Conservation (phyloP, 345 rosid species). For the Aquilaria yunnanensis region DNA sequence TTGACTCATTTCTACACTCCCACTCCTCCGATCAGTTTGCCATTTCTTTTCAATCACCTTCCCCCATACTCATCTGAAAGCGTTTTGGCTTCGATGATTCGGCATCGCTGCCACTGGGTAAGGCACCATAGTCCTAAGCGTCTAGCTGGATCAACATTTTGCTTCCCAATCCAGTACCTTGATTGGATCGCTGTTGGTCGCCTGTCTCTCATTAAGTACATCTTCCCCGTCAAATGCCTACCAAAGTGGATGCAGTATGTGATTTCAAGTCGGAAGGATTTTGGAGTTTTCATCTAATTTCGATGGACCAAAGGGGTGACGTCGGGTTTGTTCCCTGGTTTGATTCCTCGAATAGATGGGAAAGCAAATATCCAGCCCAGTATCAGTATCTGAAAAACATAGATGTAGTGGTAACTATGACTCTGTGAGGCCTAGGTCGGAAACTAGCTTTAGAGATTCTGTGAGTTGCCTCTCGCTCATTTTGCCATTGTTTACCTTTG, state of each 20-base stretch:
- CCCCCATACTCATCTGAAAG: slow-evolving; percentile 75
- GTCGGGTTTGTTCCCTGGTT: too few species aligned
- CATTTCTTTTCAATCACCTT: slow-evolving; percentile 89
- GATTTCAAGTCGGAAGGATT: slow-evolving; percentile 45
- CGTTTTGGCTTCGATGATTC: slow-evolving; percentile 74
- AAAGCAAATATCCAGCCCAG: too few species aligned
- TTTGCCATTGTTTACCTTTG: too few species aligned
- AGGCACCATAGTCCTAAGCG: slow-evolving; percentile 12
- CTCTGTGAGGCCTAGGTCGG: too few species aligned
- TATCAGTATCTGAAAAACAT: too few species aligned
- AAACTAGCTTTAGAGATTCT: too few species aligned
- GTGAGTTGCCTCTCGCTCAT: too few species aligned
- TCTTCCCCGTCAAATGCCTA: slow-evolving; percentile 73
- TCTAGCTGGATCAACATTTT: slow-evolving; percentile 58
- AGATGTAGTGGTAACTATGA: too few species aligned
- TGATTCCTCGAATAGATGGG: too few species aligned
- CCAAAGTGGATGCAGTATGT: slow-evolving; percentile 68
- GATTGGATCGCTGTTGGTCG: slow-evolving; percentile 60
- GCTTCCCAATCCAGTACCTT: slow-evolving; percentile 32
- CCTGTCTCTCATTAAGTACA: slow-evolving; percentile 61
- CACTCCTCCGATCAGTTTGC: slow-evolving; percentile 8
- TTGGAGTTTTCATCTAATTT: slow-evolving; percentile 35
- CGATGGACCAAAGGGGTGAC: too few species aligned
- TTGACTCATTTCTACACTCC: slow-evolving; percentile 56
- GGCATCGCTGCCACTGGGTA: slow-evolving; percentile 17